Evolutionary conservation across 2,329 filamentous ascomycete genomes (phyloP).

Genomic region (Apiospora phragmitis): DNA sequence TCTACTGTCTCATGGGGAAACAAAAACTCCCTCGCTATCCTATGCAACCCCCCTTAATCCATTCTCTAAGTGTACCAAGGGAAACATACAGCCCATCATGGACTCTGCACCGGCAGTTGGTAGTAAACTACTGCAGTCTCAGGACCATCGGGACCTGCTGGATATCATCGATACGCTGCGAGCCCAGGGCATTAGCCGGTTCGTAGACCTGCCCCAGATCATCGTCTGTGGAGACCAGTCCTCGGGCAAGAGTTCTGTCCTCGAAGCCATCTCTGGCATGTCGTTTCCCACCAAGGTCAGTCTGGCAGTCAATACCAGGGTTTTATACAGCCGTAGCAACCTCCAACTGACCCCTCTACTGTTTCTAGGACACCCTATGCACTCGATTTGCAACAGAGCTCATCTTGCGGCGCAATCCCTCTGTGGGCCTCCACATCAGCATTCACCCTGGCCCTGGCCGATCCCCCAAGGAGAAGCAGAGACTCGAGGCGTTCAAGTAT

Average conservation of each 20-base stretch:
- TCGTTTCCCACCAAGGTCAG: conserved; percentile 57
- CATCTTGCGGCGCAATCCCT: not conserved
- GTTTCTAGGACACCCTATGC: too few relatives aligned
- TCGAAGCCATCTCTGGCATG: conserved; percentile 55
- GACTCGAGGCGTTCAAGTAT: not conserved
- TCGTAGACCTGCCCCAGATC: conserved; percentile 34
- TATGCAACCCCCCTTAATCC: too few relatives aligned
- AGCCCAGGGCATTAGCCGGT: conserved; percentile 34
- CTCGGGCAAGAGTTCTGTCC: conserved; percentile 56
- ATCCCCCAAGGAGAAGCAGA: not conserved
- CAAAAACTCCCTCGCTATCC: too few relatives aligned
- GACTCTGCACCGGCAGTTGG: too few relatives aligned
- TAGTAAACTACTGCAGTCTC: too few relatives aligned
- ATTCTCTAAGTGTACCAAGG: too few relatives aligned
- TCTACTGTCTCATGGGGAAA: too few relatives aligned
- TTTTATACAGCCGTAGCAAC: too few relatives aligned
- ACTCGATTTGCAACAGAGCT: not conserved
- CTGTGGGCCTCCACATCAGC: not conserved
- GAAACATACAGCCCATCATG: too few relatives aligned
- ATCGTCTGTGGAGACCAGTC: conserved; percentile 29
- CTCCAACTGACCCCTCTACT: too few relatives aligned
- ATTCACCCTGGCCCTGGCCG: not conserved
- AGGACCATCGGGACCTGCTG: not conserved
- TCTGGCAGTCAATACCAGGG: too few relatives aligned
- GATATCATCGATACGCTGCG: conserved; percentile 24